phyloP scores from a whole-genome alignment of 2,329 filamentous ascomycete species.

The Diplodia corticola region DNA sequence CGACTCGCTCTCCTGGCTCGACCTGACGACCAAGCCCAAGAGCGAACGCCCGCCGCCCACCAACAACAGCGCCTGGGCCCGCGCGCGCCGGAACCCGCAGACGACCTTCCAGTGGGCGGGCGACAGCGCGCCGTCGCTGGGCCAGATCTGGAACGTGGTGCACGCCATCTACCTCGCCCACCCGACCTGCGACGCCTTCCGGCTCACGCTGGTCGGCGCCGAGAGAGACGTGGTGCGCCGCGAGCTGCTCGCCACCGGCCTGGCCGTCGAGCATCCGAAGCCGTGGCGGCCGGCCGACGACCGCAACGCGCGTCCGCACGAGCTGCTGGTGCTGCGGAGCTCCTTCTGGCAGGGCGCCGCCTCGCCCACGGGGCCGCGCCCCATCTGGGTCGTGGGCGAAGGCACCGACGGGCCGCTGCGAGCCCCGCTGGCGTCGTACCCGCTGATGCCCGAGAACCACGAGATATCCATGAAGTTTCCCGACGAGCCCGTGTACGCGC shows the following conservation, averaged over 20 bases:
- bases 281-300: constrained; percentile 33
- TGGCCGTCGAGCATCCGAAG: constrained; percentile 44
- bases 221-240: constrained; percentile 42
- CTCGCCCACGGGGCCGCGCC: constrained; percentile 46
- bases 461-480: constrained; percentile 48
- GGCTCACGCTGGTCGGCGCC: constrained; percentile 44
- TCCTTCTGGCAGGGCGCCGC: constrained; percentile 49
- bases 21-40: neutral
- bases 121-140: constrained; percentile 41
- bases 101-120: constrained; percentile 46
- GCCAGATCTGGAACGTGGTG: constrained; percentile 50
- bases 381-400: constrained; percentile 36
- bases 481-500: constrained; percentile 56
- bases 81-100: constrained; percentile 47
- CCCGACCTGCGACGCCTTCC: constrained; percentile 48
- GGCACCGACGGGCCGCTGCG: neutral
- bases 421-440: constrained; percentile 24
- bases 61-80: constrained; percentile 46
- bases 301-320: constrained; percentile 39
- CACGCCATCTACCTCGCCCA: constrained; percentile 49
- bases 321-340: constrained; percentile 53
- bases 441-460: constrained; percentile 46
- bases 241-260: constrained; percentile 34
- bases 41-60: constrained; percentile 33
- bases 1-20: constrained; percentile 31